Evolutionary conservation across 768 basidiomycete species (phyloP).

Genomic region (Butyriboletus loyo): DNA sequence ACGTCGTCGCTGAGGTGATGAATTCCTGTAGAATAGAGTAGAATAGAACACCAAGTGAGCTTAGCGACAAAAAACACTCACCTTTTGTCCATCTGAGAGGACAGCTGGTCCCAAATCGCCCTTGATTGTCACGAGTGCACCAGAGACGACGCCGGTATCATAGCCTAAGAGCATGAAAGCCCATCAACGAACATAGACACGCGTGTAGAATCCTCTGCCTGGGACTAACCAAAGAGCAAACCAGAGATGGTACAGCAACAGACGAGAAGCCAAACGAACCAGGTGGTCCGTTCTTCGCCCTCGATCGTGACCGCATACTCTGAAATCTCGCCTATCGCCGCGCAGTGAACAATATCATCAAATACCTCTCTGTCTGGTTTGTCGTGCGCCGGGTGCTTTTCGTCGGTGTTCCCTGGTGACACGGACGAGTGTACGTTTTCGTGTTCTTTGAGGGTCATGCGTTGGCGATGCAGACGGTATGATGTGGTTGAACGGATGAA

Average conservation of each 20-base stretch:
- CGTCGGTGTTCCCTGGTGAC: not conserved
- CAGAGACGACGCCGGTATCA: constrained; percentile 79
- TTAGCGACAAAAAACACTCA: constrained; percentile 13
- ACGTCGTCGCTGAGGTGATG: constrained; percentile 75
- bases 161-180: constrained; percentile 47
- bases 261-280: constrained; percentile 79
- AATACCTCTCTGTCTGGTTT: constrained; percentile 4
- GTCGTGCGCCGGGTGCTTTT: not conserved
- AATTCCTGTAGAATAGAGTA: constrained; percentile 53
- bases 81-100: constrained; percentile 65
- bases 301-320: constrained; percentile 59
- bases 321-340: constrained; percentile 47
- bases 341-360: constrained; percentile 15
- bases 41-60: not conserved
- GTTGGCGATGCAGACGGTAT: not conserved
- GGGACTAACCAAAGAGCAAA: constrained; percentile 61
- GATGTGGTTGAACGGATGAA: not conserved
- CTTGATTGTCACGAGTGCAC: constrained; percentile 73
- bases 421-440: not conserved
- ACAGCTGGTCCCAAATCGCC: constrained; percentile 56
- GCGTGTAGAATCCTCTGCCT: not conserved
- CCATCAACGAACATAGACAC: not conserved
- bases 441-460: constrained; percentile 1
- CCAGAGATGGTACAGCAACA: constrained; percentile 73
- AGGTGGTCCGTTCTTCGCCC: constrained; percentile 63